A percentile compares a stretch with the other conserved stretches of the same genome.
Evolutionary conservation across 345 rosid genomes (phyloP).

Genomic region (Pseudoturritis turrita): DNA sequence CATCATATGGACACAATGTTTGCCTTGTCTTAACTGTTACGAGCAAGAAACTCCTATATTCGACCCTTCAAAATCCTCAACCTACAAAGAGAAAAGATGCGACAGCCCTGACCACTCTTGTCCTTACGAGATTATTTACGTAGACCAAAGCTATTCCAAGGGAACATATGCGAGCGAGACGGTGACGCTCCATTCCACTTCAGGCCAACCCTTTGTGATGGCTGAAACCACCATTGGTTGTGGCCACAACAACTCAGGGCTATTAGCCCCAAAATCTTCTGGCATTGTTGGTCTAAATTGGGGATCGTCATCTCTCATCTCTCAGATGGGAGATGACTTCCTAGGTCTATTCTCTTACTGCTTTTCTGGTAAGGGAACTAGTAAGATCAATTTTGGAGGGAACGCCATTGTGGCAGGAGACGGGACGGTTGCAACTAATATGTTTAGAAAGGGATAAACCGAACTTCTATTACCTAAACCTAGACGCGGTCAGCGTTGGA

Average conservation of each 20-base stretch:
- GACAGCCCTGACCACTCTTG: neutral
- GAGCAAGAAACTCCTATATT: neutral
- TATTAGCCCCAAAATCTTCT: neutral
- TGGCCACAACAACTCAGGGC: neutral
- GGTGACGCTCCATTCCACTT: neutral
- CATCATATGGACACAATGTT: slow-evolving; percentile 17
- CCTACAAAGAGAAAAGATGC: too few species aligned
- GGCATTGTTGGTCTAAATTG: slow-evolving; percentile 1
- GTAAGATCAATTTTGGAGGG: slow-evolving; percentile 1
- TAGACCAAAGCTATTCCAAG: neutral
- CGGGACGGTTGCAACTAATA: neutral
- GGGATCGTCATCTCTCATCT: neutral
- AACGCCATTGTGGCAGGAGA: slow-evolving; percentile 7
- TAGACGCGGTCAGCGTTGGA: slow-evolving; percentile 2
- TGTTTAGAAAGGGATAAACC: neutral
- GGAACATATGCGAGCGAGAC: neutral
- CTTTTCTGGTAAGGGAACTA: neutral
- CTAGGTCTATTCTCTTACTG: slow-evolving; percentile 10
- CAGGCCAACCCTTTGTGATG: neutral
- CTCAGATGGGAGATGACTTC: neutral
- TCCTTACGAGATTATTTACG: neutral
- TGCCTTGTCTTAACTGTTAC: slow-evolving; percentile 8
- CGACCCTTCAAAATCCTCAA: slow-evolving; percentile 13
- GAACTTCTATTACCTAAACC: slow-evolving; percentile 7
- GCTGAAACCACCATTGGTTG: neutral